A percentile compares a stretch with the other conserved stretches of the same genome.
Conservation (phyloP, 2,329 filamentous ascomycete species). For the Apiospora pterosperma region DNA sequence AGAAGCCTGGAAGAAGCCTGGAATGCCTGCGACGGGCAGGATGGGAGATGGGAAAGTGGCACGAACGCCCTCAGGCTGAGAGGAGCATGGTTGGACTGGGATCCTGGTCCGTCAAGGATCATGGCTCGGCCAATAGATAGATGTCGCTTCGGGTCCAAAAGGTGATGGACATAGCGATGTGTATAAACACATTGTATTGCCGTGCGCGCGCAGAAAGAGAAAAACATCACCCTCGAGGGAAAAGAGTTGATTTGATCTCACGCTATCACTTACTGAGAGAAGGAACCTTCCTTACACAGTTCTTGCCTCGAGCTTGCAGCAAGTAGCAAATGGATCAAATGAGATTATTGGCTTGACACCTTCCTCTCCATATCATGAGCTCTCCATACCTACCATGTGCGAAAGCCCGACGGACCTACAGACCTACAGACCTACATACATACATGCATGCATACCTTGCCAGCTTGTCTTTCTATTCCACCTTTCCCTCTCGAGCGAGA, state of each 20-base stretch:
- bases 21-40: not conserved
- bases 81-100: not conserved
- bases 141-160: not conserved
- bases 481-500: no score
- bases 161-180: not conserved
- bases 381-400: not conserved
- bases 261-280: not conserved
- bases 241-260: not conserved
- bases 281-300: not conserved
- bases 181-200: not conserved
- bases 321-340: not conserved
- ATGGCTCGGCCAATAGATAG: not conserved
- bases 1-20: not conserved
- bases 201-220: no score
- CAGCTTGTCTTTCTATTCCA: not conserved
- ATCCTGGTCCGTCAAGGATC: not conserved
- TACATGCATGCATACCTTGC: not conserved
- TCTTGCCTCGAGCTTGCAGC: not conserved
- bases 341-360: not conserved
- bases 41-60: not conserved
- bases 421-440: no score
- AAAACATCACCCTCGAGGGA: not conserved
- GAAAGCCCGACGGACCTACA: not conserved
- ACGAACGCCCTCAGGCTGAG: no score
- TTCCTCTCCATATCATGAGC: not conserved